Conservation (phyloP, 2,329 filamentous ascomycete genomes). For the Conoideocrella luteorostrata region DNA sequence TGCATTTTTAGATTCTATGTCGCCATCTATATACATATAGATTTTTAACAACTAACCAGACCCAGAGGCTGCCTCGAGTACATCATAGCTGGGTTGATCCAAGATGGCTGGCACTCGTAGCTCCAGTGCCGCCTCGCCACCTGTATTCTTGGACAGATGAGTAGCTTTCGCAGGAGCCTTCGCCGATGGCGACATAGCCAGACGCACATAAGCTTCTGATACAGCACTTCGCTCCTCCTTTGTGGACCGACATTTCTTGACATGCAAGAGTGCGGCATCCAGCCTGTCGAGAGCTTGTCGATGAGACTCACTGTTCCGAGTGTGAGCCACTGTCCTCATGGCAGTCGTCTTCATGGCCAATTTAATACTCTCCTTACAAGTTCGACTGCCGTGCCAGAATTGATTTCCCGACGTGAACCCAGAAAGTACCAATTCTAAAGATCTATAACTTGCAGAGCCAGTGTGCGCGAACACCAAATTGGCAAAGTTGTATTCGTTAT, state of each 20-base stretch:
- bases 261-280: conserved; percentile 19
- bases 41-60: conserved; percentile 3
- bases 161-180: neutral
- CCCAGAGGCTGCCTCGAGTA: neutral
- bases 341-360: conserved; percentile 29
- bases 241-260: conserved; percentile 16
- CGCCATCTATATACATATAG: conserved; percentile 4
- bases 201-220: conserved; percentile 15
- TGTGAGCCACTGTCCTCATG: conserved; percentile 16
- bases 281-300: conserved; percentile 17
- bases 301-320: conserved; percentile 13
- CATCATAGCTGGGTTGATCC: neutral
- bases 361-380: conserved; percentile 32
- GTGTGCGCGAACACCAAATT: conserved; percentile 29
- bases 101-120: neutral
- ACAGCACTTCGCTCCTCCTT: conserved; percentile 13
- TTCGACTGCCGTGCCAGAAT: conserved; percentile 31
- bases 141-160: neutral
- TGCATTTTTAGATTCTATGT: neutral
- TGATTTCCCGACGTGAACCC: conserved; percentile 23
- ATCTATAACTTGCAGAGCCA: conserved; percentile 23
- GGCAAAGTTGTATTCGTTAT: conserved; percentile 31
- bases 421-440: conserved; percentile 23
- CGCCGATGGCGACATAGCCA: conserved; percentile 4
- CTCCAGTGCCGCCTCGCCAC: neutral